Conservation (phyloP, 306 rosid genomes). For the Cucurbita pepo region DNA sequence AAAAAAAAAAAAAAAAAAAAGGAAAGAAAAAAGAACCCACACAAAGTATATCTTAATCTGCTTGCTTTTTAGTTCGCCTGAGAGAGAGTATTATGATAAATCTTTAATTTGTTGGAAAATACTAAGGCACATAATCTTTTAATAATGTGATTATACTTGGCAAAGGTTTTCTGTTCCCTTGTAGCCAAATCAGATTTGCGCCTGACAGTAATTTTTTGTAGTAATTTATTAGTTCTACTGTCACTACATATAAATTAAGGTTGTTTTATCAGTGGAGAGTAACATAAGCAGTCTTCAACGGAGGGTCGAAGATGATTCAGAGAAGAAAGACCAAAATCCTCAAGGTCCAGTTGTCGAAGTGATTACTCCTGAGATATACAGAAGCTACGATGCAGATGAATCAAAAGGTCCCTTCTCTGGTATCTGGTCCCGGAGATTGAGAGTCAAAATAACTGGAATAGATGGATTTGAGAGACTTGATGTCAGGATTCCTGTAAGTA, state of each 20-base stretch:
- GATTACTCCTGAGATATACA: slow-evolving; percentile 82
- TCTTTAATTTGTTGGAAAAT: not conserved
- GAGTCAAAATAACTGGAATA: slow-evolving; percentile 80
- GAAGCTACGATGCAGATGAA: slow-evolving; percentile 60
- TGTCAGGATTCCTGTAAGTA: slow-evolving; percentile 75
- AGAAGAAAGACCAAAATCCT: slow-evolving; percentile 47
- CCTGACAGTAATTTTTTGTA: not conserved
- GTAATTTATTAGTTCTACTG: not conserved
- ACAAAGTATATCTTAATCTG: not conserved
- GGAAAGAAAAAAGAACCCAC: not conserved
- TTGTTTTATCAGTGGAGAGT: slow-evolving; percentile 72
- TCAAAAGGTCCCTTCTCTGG: slow-evolving; percentile 47
- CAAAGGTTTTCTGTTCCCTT: not conserved
- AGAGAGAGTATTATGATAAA: not conserved
- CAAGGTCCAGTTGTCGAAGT: slow-evolving; percentile 74
- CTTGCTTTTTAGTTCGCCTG: not conserved
- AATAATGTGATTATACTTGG: not conserved
- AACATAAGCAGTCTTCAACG: slow-evolving; percentile 43
- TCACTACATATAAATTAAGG: slow-evolving; percentile 5
- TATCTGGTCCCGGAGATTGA: slow-evolving; percentile 74
- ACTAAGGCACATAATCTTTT: not conserved
- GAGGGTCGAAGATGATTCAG: slow-evolving; percentile 46
- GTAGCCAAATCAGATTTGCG: not conserved
- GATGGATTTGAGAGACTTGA: slow-evolving; percentile 89
- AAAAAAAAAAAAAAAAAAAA: no score